Conservation (phyloP, 805 yeast genomes). For the Nakazawaea laoshanensis region DNA sequence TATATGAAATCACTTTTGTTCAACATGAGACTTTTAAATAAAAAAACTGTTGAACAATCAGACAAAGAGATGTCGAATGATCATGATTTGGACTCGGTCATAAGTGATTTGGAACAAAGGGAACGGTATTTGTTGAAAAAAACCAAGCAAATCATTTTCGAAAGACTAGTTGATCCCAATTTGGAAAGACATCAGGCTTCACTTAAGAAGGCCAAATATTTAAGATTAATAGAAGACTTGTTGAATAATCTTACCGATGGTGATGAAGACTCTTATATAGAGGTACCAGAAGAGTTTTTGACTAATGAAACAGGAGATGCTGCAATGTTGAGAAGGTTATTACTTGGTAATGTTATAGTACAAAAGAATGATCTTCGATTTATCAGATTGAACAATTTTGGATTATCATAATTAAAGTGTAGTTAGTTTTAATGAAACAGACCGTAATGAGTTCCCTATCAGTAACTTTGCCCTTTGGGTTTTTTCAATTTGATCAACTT, state of each 20-base stretch:
- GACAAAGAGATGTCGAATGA: too few relatives aligned
- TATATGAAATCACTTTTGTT: constrained; percentile 8
- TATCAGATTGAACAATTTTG: constrained; percentile 6
- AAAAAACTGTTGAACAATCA: too few relatives aligned
- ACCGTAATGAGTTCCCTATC: constrained; percentile 9
- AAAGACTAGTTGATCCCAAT: constrained; percentile 19
- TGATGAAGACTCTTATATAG: constrained; percentile 5
- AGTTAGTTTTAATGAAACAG: neutral
- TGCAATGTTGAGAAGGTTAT: constrained; percentile 22
- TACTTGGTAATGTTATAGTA: constrained; percentile 16
- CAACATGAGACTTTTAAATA: constrained; percentile 8
- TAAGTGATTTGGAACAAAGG: too few relatives aligned
- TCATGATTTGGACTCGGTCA: too few relatives aligned
- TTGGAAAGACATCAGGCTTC: constrained; percentile 17
- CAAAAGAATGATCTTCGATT: constrained; percentile 18
- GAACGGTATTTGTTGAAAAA: constrained; percentile 16
- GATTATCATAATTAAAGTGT: constrained; percentile 1
- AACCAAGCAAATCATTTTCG: constrained; percentile 18
- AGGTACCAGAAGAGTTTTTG: constrained; percentile 16
- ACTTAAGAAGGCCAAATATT: constrained; percentile 12
- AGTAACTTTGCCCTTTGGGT: neutral
- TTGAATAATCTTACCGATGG: constrained; percentile 19
- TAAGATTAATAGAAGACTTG: constrained; percentile 19
- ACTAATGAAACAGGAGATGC: constrained; percentile 24
- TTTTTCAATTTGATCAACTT: neutral